Percentiles rank a stretch among this genome's conserved stretches.
Evolutionary conservation across 768 basidiomycete species (phyloP).

Genomic region (Collybia sp.): DNA sequence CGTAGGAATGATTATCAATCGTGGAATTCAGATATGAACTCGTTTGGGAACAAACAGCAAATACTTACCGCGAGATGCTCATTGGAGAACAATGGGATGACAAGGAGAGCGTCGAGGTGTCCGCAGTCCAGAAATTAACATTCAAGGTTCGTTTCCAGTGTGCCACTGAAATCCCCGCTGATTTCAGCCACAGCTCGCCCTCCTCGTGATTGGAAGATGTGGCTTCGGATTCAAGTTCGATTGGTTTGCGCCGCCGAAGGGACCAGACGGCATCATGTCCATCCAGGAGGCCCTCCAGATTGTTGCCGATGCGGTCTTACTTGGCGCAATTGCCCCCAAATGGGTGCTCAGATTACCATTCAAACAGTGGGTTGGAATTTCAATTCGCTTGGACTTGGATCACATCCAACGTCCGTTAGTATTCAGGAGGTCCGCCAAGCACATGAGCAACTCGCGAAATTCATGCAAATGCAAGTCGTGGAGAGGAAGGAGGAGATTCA

Average conservation of each 20-base stretch:
- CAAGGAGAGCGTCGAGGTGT: conserved; percentile 7
- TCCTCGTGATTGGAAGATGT: conserved; percentile 16
- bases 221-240: conserved; percentile 17
- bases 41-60: conserved; percentile 21
- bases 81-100: conserved; percentile 16
- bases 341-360: conserved; percentile 20
- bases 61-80: conserved; percentile 23
- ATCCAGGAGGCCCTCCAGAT: conserved; percentile 2
- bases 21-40: conserved; percentile 16
- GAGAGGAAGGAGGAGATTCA: conserved; percentile 7
- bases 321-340: conserved; percentile 14
- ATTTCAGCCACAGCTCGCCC: conserved; percentile 10
- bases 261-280: conserved; percentile 1
- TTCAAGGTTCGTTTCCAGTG: conserved; percentile 12
- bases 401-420: not conserved
- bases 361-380: conserved; percentile 7
- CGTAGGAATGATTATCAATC: not conserved
- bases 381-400: not conserved
- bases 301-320: conserved; percentile 8
- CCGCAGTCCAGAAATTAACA: conserved; percentile 13
- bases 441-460: conserved; percentile 4
- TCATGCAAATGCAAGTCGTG: conserved; percentile 8
- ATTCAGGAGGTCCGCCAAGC: not conserved
- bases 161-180: not conserved
- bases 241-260: conserved; percentile 7